Evolutionary conservation across 2,329 filamentous ascomycete species (phyloP).

Genomic region (Cytospora piceae): DNA sequence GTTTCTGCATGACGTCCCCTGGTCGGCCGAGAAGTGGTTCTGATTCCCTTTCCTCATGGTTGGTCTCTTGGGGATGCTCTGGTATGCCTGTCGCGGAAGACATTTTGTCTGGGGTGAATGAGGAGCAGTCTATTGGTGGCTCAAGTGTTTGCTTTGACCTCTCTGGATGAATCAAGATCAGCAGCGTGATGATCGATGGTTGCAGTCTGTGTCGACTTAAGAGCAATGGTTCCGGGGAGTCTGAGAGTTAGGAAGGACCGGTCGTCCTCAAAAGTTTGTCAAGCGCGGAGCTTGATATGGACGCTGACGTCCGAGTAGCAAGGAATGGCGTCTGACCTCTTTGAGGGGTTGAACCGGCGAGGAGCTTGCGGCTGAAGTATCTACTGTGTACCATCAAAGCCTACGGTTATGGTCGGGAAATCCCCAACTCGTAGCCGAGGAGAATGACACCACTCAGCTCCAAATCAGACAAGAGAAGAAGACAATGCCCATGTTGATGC

Average conservation of each 20-base stretch:
- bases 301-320: not conserved
- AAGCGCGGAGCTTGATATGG: not conserved
- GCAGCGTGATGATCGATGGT: not conserved
- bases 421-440: not conserved
- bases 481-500: conserved; percentile 26
- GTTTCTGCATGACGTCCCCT: conserved; percentile 73
- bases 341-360: not conserved
- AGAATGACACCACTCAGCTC: not conserved
- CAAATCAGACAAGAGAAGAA: conserved; percentile 16
- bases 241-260: not conserved
- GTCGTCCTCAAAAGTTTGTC: not conserved
- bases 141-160: not conserved
- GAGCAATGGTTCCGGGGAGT: not conserved
- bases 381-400: not conserved
- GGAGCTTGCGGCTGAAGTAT: not conserved
- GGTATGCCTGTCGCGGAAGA: conserved; percentile 71
- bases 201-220: not conserved
- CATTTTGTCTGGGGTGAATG: conserved; percentile 49
- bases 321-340: not conserved
- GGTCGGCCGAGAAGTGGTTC: conserved; percentile 72
- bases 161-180: not conserved
- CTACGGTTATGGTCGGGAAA: not conserved
- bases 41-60: conserved; percentile 52
- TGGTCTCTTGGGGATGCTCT: conserved; percentile 48
- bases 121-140: not conserved